Percentiles rank a stretch among this genome's conserved stretches.
Evolutionary conservation across 2,329 filamentous ascomycete genomes (phyloP).

Genomic region (Microthyrium microscopicum): DNA sequence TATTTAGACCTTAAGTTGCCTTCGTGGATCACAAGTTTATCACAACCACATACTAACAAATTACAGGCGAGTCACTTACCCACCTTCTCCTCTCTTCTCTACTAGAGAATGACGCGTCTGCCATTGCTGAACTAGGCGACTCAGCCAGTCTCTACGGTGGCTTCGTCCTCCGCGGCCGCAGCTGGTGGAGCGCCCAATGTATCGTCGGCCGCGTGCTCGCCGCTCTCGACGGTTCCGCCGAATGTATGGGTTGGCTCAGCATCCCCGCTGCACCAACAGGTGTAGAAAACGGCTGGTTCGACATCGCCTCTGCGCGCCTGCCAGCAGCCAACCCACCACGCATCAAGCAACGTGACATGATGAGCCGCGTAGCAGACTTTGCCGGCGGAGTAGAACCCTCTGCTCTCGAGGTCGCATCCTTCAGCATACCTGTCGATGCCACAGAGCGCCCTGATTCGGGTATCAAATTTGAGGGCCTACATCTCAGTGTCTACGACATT

Average conservation of each 20-base stretch:
- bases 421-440: constrained; percentile 22
- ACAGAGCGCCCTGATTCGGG: constrained; percentile 14
- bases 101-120: constrained; percentile 36
- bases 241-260: constrained; percentile 40
- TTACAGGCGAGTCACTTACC: constrained; percentile 34
- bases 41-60: no score
- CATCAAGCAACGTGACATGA: constrained; percentile 18
- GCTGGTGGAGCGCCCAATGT: constrained; percentile 41
- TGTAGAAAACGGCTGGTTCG: constrained; percentile 31
- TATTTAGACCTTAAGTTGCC: no score
- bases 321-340: constrained; percentile 14
- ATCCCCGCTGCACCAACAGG: constrained; percentile 24
- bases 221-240: constrained; percentile 25
- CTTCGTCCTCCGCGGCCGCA: constrained; percentile 31
- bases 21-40: no score
- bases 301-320: constrained; percentile 24
- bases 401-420: constrained; percentile 18
- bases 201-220: constrained; percentile 37
- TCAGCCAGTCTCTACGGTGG: constrained; percentile 37
- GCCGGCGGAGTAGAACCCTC: constrained; percentile 13
- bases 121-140: constrained; percentile 31
- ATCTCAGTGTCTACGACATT: constrained; percentile 1
- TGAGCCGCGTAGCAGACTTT: constrained; percentile 20
- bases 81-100: constrained; percentile 39
- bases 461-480: constrained; percentile 12